A percentile compares a stretch with the other conserved stretches of the same genome.
These are phyloP conservation scores for Boletus speciosus DNA, from an alignment of 768 basidiomycete species.

Conservation along the genomic window DNA sequence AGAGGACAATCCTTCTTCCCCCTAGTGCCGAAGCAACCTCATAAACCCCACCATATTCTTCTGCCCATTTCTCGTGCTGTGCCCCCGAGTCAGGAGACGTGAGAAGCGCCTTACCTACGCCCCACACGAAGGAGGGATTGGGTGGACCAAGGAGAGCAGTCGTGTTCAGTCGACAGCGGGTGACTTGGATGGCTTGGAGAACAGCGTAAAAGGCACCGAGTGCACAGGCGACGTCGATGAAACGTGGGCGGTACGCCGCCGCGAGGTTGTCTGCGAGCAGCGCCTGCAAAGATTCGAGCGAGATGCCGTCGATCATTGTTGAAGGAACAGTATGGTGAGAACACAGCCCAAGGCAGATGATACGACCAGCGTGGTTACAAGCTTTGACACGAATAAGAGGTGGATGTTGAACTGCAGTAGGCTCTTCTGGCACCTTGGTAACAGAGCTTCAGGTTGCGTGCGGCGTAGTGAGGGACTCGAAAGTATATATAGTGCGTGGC, in stretches of 20 bases:
- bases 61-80: constrained; percentile 46
- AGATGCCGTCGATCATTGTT: not conserved
- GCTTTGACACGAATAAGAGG: too few relatives aligned
- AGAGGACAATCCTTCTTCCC: constrained; percentile 33
- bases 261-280: not conserved
- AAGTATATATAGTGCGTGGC: too few relatives aligned
- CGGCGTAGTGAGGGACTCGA: too few relatives aligned
- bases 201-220: constrained; percentile 7
- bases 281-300: constrained; percentile 2
- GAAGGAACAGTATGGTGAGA: not conserved
- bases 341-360: not conserved
- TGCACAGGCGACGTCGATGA: constrained; percentile 1
- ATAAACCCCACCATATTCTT: constrained; percentile 46
- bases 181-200: constrained; percentile 3
- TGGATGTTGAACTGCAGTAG: too few relatives aligned
- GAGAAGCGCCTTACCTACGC: constrained; percentile 1
- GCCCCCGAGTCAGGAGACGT: constrained; percentile 25
- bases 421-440: too few relatives aligned
- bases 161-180: constrained; percentile 10
- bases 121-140: constrained; percentile 17
- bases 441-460: too few relatives aligned
- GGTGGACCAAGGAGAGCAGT: constrained; percentile 23
- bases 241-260: not conserved
- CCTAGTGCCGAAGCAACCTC: constrained; percentile 38
- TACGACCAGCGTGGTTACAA: not conserved